A percentile compares a stretch with the other conserved stretches of the same genome.
phyloP scores from a whole-genome alignment of 2,329 filamentous ascomycete species.

The Niveomyces coronatus region DNA sequence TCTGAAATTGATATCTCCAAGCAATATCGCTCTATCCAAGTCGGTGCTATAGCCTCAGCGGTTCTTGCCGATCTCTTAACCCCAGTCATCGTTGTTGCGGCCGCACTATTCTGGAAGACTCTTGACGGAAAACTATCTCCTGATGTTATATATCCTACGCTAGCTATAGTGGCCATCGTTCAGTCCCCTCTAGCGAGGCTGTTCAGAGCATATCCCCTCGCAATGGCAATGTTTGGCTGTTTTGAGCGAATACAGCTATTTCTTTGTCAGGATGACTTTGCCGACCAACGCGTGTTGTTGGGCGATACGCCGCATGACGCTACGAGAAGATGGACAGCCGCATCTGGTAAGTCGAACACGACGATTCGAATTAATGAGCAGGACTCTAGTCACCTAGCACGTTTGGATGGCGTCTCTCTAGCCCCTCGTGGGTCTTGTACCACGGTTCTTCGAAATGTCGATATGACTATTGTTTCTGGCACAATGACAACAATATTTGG shows the following conservation, averaged over 20 bases:
- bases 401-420: neutral
- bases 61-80: neutral
- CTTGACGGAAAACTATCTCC: neutral
- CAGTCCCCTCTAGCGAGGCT: neutral
- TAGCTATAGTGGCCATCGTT: neutral
- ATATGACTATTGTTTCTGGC: neutral
- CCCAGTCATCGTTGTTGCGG: neutral
- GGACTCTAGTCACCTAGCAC: neutral
- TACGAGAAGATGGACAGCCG: neutral
- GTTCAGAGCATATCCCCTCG: neutral
- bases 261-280: neutral
- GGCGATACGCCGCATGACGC: neutral
- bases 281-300: neutral
- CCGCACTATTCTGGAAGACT: neutral
- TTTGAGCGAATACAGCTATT: slow-evolving; percentile 1
- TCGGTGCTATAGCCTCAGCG: neutral
- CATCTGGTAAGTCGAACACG: neutral
- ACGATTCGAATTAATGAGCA: neutral
- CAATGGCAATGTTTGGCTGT: slow-evolving; percentile 1
- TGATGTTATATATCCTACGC: neutral
- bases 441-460: neutral
- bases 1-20: neutral
- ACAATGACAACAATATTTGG: neutral
- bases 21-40: neutral
- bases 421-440: neutral